These are phyloP conservation scores for Termitomyces bulborhizus DNA, from an alignment of 768 basidiomycete genomes.

Conservation along the genomic window DNA sequence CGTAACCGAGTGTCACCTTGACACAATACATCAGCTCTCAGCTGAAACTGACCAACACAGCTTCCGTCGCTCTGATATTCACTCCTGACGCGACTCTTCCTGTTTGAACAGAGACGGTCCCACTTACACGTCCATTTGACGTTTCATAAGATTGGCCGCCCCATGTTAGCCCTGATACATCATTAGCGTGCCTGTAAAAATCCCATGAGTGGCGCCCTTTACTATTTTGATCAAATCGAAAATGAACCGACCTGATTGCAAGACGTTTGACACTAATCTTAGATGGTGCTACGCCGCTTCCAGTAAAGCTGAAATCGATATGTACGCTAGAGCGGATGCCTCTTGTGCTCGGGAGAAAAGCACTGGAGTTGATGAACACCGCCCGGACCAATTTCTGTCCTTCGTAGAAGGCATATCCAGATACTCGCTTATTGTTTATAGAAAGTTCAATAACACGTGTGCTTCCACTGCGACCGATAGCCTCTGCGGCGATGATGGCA, in stretches of 20 bases:
- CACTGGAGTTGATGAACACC: constrained; percentile 53
- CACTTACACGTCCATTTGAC: constrained; percentile 31
- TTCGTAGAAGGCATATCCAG: constrained; percentile 63
- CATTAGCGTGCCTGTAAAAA: constrained; percentile 38
- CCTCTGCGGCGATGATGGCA: constrained; percentile 53
- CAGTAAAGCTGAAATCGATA: constrained; percentile 34
- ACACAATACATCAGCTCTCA: neutral
- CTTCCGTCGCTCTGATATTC: constrained; percentile 44
- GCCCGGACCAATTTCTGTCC: constrained; percentile 34
- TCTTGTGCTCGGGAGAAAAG: constrained; percentile 33
- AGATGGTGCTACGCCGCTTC: constrained; percentile 17
- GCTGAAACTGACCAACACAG: constrained; percentile 26
- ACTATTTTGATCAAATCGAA: neutral
- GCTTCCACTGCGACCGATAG: constrained; percentile 39
- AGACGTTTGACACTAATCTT: constrained; percentile 42
- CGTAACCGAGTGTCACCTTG: neutral
- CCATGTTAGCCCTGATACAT: constrained; percentile 46
- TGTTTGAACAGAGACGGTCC: constrained; percentile 24
- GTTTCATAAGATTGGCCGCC: constrained; percentile 57
- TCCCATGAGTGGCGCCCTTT: neutral
- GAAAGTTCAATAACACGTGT: constrained; percentile 40
- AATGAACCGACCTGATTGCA: constrained; percentile 33
- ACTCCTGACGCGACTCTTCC: constrained; percentile 29
- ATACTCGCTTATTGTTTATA: constrained; percentile 37
- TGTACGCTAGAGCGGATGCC: constrained; percentile 31